Base-by-base conservation (phyloP, 179 eudicot species). In the Sideroxylon spinosum region DNA sequence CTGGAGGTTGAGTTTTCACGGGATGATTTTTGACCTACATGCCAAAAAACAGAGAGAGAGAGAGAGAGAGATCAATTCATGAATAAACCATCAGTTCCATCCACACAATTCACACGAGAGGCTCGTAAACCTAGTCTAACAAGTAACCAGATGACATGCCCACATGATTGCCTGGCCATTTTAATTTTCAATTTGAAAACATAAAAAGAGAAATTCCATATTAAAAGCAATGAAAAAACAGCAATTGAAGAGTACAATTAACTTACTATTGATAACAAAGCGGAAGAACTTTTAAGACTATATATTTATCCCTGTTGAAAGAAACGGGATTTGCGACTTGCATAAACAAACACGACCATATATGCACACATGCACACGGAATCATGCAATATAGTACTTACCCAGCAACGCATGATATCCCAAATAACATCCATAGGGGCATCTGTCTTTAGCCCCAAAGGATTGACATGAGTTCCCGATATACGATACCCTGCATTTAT, bases 351-450 rank as follows among this genome's bases (percentile, higher is more conserved):
- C n/a, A n/a, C n/a, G n/a, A n/a, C n/a, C n/a, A n/a, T n/a, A n/a
- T n/a, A n/a, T n/a, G n/a, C 77, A 37, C 7, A n/a, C 32, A 50
- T 5, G 11, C 72, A 26, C 50, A 64, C 26, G 50, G 19, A 26
- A 16, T 23, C 60, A 46, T 17, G 23, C 22, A 52, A 66, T 3
- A 29, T 68, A 22, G 53, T 49, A 70, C 86, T 86, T 87, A 95
- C 98, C 98, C 98, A 95, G 81, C 96, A 93, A 64, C 98, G 98
- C 99, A 93, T 93, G 65, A 94, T 93, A 81, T 95, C 99, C 99
- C 98, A 94, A 56, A 95, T 92, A 55, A 95, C 97, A 81, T 86
- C 87, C 98, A 94, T 92, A 61, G 99, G 99, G 81, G 99, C 99
- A 84, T 94, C 96, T 44, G 99, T 87, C 80, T 95, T 92, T 75